Conservation (phyloP, 345 rosid genomes). For the Ricinus communis region DNA sequence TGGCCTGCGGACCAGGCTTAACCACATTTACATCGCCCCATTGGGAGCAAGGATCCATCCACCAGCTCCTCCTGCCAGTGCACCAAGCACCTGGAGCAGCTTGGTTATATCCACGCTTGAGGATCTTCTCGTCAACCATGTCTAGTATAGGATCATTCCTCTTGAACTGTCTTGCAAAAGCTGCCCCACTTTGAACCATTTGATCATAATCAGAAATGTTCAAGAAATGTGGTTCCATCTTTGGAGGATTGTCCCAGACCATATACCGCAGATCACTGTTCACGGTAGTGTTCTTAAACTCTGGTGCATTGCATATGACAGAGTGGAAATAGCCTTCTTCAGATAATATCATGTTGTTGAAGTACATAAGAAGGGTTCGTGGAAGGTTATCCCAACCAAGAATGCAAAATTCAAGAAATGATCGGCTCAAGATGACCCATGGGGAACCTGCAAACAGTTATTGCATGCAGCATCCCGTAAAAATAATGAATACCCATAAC, state of each 20-base stretch:
- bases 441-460: constrained; percentile 71
- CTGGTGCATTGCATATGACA: constrained; percentile 82
- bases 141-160: constrained; percentile 69
- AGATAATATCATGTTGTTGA: constrained; percentile 74
- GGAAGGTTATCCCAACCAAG: constrained; percentile 98
- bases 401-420: constrained; percentile 85
- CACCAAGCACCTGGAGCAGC: constrained; percentile 95
- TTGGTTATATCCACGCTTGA: constrained; percentile 57
- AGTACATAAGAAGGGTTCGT: constrained; percentile 86
- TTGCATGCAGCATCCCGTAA: constrained; percentile 16
- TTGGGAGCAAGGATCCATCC: constrained; percentile 89
- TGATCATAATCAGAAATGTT: constrained; percentile 53
- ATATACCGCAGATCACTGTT: constrained; percentile 81
- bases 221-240: constrained; percentile 91
- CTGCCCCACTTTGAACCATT: constrained; percentile 86
- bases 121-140: constrained; percentile 68
- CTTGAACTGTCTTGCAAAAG: constrained; percentile 79
- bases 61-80: constrained; percentile 64
- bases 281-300: constrained; percentile 79
- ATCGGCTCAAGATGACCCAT: constrained; percentile 79
- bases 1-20: constrained; percentile 79
- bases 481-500: constrained; percentile 8
- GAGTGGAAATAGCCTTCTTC: constrained; percentile 95
- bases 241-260: constrained; percentile 98
- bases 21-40: constrained; percentile 86